Evolutionary conservation across 495 filamentous ascomycete species (phyloP), one percentile per base, ranked within the genome.

Genomic region (Penicillium flavigenum): DNA sequence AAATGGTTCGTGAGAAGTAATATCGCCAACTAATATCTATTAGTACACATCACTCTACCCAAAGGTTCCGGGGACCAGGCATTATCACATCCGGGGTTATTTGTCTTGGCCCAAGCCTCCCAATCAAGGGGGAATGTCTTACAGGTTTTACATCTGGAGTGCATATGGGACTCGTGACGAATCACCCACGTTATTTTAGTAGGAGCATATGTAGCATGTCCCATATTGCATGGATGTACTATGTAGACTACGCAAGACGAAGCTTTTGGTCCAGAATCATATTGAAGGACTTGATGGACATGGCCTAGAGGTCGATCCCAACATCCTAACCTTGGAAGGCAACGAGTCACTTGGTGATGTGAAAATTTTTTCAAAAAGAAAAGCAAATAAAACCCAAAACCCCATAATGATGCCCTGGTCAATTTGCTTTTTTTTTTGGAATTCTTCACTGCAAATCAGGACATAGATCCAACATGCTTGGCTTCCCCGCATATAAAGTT

Each of bases 401-500:
- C 20, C 20, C 36, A 41, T 26, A 52, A 39, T n/a, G 31, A 14
- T 48, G 22, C n/a, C 41, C 20, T 39, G 34, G 20, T 26, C 27
- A 36, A 59, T 58, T 64, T 53, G 22, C 42, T 59, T 59, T 62
- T 26, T 26, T 56, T 54, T 51, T 48, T 31, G 54, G 60, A 47
- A 54, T 62, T 68, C 50, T 47, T 63, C 56, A 66, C 68, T 66
- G 61, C 67, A 65, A 69, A 71, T 72, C 67, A 72, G 62, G 59
- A 53, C 46, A 38, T 58, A 32, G 44, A 61, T 63, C 48, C 61
- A 62, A 62, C 62, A 64, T 63, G 62, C 66, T 67, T 67, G 70
- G 70, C 54, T 67, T 60, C 67, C 69, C 70, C 70, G 68, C 68
- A 72, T 72, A 57, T n/a, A 63, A 65, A 68, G 63, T 63, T 62